These are phyloP conservation scores for Myriosclerotinia curreyana DNA, from an alignment of 2,329 filamentous ascomycete genomes.

Conservation along the genomic window DNA sequence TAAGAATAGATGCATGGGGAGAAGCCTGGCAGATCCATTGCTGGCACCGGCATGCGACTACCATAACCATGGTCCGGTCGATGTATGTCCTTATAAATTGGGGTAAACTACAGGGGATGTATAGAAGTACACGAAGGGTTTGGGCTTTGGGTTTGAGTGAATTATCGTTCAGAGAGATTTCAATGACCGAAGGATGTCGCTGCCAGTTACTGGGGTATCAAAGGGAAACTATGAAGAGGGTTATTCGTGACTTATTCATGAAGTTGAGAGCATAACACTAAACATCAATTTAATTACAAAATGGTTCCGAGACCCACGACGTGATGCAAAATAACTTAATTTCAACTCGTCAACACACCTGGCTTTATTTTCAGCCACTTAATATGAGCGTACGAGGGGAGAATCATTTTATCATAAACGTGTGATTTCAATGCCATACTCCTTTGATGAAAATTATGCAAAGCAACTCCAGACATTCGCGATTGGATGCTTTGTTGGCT, in stretches of 20 bases:
- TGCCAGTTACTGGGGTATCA: not conserved
- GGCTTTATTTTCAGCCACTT: too few species aligned
- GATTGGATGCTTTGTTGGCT: not conserved
- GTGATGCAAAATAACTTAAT: not conserved
- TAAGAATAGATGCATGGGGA: not conserved
- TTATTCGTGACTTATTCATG: not conserved
- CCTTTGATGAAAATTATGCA: too few species aligned
- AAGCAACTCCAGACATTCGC: not conserved
- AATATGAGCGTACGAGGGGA: not conserved
- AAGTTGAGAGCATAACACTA: not conserved
- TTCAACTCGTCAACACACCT: rapidly evolving
- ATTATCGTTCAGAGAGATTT: not conserved
- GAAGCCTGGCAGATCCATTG: not conserved
- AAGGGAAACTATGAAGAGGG: too few species aligned
- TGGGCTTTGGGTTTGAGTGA: too few species aligned
- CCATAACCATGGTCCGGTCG: not conserved
- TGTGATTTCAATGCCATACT: too few species aligned
- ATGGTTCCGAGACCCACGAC: not conserved
- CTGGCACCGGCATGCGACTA: not conserved
- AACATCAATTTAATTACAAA: too few species aligned
- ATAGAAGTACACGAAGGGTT: too few species aligned
- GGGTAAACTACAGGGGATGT: too few species aligned
- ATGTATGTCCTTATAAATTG: not conserved
- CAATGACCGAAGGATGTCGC: not conserved
- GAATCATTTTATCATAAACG: not conserved